Conservation (phyloP, 2,329 filamentous ascomycete species). For the Mollisiaceae sp. region DNA sequence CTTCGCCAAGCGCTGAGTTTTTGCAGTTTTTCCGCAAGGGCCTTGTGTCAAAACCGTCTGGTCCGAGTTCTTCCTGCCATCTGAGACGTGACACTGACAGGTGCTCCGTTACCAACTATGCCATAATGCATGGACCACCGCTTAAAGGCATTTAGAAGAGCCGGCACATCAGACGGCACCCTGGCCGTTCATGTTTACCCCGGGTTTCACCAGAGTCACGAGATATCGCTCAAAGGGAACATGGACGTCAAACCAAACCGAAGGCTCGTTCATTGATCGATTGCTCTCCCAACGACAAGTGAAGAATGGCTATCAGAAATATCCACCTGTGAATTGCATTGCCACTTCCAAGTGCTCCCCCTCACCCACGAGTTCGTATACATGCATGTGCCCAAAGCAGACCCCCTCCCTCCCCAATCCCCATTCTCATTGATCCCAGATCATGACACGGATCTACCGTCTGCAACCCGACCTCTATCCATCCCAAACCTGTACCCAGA, state of each 20-base stretch:
- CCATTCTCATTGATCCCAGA: constrained; percentile 2
- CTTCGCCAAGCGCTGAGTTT: neutral
- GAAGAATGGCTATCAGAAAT: constrained; percentile 3
- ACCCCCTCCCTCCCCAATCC: neutral
- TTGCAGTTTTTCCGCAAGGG: neutral
- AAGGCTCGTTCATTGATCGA: constrained; percentile 4
- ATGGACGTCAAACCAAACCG: neutral
- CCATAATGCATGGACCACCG: constrained; percentile 1
- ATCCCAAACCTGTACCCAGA: constrained; percentile 16
- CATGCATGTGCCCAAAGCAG: constrained; percentile 5
- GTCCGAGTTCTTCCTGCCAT: neutral
- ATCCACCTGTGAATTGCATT: neutral
- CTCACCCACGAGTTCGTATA: neutral
- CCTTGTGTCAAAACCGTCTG: neutral
- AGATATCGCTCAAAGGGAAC: neutral
- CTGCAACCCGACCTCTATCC: constrained; percentile 23
- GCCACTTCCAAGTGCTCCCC: neutral
- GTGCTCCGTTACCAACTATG: constrained; percentile 11
- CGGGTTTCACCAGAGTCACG: neutral
- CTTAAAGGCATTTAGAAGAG: constrained; percentile 11
- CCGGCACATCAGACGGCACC: constrained; percentile 8
- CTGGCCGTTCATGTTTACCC: neutral
- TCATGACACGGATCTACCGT: constrained; percentile 36
- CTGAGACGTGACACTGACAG: neutral
- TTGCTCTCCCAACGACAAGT: no score